Percentiles rank a stretch among this genome's conserved stretches.
Evolutionary conservation across 208 protist genomes (phyloP).

Genomic region (Herpetomonas samuelpessoai): DNA sequence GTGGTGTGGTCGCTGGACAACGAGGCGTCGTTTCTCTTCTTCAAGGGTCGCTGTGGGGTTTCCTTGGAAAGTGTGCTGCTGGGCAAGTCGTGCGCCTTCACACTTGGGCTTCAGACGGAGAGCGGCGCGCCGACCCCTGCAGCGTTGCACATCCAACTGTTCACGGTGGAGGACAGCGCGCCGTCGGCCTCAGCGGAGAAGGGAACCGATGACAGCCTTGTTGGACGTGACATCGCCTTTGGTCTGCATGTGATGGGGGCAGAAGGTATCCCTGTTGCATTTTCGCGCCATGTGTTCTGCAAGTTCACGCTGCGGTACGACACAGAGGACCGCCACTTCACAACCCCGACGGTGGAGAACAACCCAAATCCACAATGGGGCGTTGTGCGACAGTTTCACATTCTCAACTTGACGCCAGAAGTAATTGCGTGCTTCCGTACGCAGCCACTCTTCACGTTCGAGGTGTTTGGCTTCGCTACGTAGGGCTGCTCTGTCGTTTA

Average conservation of each 20-base stretch:
- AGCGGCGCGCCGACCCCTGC: slow-evolving; percentile 35
- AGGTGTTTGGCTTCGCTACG: slow-evolving; percentile 72
- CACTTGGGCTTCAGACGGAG: slow-evolving; percentile 38
- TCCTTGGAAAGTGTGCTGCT: slow-evolving; percentile 44
- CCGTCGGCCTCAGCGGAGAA: neutral
- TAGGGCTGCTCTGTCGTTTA: too few species aligned
- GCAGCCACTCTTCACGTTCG: slow-evolving; percentile 62
- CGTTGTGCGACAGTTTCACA: slow-evolving; percentile 64
- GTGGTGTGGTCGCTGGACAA: slow-evolving; percentile 48
- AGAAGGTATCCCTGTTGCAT: slow-evolving; percentile 41
- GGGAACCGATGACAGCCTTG: slow-evolving; percentile 29
- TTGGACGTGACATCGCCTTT: slow-evolving; percentile 50
- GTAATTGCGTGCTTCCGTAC: slow-evolving; percentile 43
- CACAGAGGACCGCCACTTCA: slow-evolving; percentile 52
- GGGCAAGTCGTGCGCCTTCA: slow-evolving; percentile 35
- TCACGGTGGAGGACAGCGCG: slow-evolving; percentile 26
- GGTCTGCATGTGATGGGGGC: slow-evolving; percentile 69
- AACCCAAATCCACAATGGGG: slow-evolving; percentile 44
- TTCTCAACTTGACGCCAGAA: slow-evolving; percentile 44
- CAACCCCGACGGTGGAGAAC: slow-evolving; percentile 44
- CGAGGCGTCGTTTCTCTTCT: slow-evolving; percentile 45
- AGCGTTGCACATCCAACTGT: slow-evolving; percentile 54
- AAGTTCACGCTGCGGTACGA: slow-evolving; percentile 58
- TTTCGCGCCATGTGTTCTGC: slow-evolving; percentile 48
- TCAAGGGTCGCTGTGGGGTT: slow-evolving; percentile 57